Evolutionary conservation across 441 rosid genomes (phyloP), one percentile per base, ranked within the genome.

Genomic region (Melastoma candidum): DNA sequence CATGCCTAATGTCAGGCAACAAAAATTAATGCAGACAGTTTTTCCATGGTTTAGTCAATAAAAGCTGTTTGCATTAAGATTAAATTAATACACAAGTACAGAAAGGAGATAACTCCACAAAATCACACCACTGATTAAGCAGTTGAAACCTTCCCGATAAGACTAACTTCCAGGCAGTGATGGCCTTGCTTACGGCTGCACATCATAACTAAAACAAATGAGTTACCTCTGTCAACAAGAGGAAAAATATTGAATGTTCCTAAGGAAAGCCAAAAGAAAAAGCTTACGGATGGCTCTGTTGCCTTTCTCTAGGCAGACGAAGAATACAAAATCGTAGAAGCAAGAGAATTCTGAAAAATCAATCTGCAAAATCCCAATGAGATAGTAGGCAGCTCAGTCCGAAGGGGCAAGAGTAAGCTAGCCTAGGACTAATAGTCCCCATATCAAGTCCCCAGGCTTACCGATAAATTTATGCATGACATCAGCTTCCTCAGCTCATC

Each of bases 291-390:
- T 82, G 61, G 77, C 87, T 81, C 85, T 92, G 57, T 92, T 96
- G 53, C 98, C 89, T 48, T 83, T 87, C 74, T 83, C 94, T 11
- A 96, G 96, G 68, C 94, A 92, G 68, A 87, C 72, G 66, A 92
- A 85, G 80, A 83, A 92, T 61, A 85, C 96, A 82, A 92, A 87
- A 63, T 87, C 96, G 70, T 92, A 92, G 63, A 87, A 87, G 55
- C 87, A 68, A 0, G 83, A 71, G 65, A 85, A 87, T 65, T 83
- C 83, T 46, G 81, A 72, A 70, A 76, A 85, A 63, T 80, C 95
- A 44, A 60, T 84, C 98, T 85, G 59, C 46, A 49, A 47, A 60
- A 61, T 52, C 11, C 57, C 36, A 27, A 47, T 26, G 50, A 29
- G 36, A 29, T 7, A 29, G 36, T 29, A 29, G 3, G 36, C 36